A percentile compares a stretch with the other conserved stretches of the same genome.
These are phyloP conservation scores for Amaranthus hypochondriacus DNA, from an alignment of 148 eudicot species.

Conservation along the genomic window DNA sequence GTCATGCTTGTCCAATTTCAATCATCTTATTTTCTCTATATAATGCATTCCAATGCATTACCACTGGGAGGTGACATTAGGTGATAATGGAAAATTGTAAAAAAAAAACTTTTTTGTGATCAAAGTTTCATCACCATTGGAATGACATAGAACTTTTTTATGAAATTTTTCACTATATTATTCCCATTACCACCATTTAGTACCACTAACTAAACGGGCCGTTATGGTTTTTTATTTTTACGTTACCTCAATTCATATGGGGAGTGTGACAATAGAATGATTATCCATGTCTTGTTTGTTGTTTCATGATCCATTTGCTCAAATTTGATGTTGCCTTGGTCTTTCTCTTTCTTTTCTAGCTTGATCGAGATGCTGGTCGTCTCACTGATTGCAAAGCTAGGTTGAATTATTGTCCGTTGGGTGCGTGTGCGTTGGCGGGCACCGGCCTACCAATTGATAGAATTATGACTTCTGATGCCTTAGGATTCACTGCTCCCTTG, in stretches of 20 bases:
- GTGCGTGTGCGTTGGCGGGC: slow-evolving; percentile 99
- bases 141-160: too few relatives aligned
- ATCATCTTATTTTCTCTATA: too few relatives aligned
- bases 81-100: too few relatives aligned
- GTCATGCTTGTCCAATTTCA: too few relatives aligned
- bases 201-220: too few relatives aligned
- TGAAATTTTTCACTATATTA: too few relatives aligned
- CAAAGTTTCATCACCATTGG: too few relatives aligned
- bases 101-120: too few relatives aligned
- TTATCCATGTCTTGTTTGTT: neutral
- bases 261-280: neutral
- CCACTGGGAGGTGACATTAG: too few relatives aligned
- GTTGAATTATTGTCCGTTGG: slow-evolving; percentile 86
- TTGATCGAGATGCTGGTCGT: slow-evolving; percentile 97
- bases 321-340: neutral
- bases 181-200: neutral
- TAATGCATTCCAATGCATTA: too few relatives aligned
- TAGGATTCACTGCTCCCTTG: slow-evolving; percentile 87
- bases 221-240: neutral
- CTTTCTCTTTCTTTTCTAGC: slow-evolving; percentile 34
- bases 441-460: slow-evolving; percentile 97
- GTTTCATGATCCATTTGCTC: neutral
- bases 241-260: neutral
- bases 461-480: slow-evolving; percentile 85
- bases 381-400: slow-evolving; percentile 75